These are phyloP conservation scores for Rhodotorula toruloides DNA, from an alignment of 768 basidiomycete genomes.

Conservation along the genomic window DNA sequence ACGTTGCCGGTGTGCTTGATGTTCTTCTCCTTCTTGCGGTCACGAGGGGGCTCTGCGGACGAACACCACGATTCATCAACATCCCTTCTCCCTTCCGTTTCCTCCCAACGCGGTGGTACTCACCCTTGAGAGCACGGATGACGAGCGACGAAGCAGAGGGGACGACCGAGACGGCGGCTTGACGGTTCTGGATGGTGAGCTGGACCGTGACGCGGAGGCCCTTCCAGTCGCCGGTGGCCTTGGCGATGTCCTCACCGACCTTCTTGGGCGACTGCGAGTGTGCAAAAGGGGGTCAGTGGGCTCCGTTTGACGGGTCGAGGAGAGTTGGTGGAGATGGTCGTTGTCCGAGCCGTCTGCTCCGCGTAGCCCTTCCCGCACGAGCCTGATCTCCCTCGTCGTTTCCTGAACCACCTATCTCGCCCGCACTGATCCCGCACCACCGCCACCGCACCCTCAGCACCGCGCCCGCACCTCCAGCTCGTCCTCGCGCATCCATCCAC, in stretches of 20 bases:
- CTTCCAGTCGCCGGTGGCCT: conserved; percentile 97
- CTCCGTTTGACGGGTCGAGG: background rate
- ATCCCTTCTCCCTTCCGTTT: background rate
- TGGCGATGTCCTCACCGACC: conserved; percentile 99
- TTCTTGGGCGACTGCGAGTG: conserved; percentile 87
- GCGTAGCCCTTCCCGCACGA: too few relatives aligned
- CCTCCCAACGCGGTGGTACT: conserved; percentile 37
- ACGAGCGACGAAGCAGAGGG: conserved; percentile 96
- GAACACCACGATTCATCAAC: background rate
- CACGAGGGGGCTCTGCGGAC: conserved; percentile 82
- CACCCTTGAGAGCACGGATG: conserved; percentile 96
- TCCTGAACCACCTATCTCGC: too few relatives aligned
- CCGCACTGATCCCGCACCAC: too few relatives aligned
- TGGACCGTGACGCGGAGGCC: conserved; percentile 98
- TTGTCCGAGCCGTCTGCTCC: too few relatives aligned
- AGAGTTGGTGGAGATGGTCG: background rate
- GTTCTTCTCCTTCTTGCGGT: conserved; percentile 99
- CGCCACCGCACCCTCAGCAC: too few relatives aligned
- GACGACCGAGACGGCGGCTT: conserved; percentile 92
- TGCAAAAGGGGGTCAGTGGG: background rate
- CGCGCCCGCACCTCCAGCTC: too few relatives aligned
- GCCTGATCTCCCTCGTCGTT: too few relatives aligned
- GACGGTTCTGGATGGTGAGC: conserved; percentile 99
- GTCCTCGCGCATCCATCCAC: too few relatives aligned
- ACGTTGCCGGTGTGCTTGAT: conserved; percentile 98